Conservation (phyloP, 2,329 filamentous ascomycete species). For the Ascomycota sp. region DNA sequence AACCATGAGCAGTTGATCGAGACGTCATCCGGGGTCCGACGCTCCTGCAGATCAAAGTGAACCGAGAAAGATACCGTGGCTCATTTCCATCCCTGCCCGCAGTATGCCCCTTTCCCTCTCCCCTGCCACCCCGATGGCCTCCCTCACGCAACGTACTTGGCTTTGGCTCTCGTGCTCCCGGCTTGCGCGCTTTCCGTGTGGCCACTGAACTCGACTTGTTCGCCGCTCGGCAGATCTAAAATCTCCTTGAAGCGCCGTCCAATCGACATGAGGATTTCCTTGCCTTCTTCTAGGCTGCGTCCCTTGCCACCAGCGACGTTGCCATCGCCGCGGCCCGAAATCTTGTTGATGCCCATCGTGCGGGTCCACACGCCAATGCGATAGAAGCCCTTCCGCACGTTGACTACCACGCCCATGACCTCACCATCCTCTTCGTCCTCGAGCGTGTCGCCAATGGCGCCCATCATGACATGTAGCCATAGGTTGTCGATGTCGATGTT, state of each 20-base stretch:
- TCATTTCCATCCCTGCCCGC: no score
- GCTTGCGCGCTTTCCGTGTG: constrained; percentile 87
- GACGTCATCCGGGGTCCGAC: no score
- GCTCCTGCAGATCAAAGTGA: no score
- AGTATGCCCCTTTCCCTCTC: constrained; percentile 3
- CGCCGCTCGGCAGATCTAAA: constrained; percentile 54
- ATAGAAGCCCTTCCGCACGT: constrained; percentile 96
- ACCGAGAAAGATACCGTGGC: no score
- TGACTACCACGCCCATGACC: constrained; percentile 98
- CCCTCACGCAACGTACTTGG: constrained; percentile 66
- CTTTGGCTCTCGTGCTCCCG: constrained; percentile 87
- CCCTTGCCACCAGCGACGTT: constrained; percentile 60
- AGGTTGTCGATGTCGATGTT: constrained; percentile 79
- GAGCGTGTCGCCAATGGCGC: constrained; percentile 91
- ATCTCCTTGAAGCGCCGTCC: constrained; percentile 86
- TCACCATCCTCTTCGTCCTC: constrained; percentile 89
- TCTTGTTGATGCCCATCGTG: constrained; percentile 71
- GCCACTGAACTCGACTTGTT: constrained; percentile 83
- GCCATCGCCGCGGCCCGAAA: constrained; percentile 53
- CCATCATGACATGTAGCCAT: constrained; percentile 94
- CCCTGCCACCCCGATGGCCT: neutral
- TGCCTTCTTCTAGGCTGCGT: constrained; percentile 60
- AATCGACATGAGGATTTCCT: constrained; percentile 66
- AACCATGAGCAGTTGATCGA: no score
- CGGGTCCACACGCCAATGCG: constrained; percentile 95